Evolutionary conservation across 2,329 filamentous ascomycete genomes (phyloP).

Genomic region (Colletotrichum higginsianum): DNA sequence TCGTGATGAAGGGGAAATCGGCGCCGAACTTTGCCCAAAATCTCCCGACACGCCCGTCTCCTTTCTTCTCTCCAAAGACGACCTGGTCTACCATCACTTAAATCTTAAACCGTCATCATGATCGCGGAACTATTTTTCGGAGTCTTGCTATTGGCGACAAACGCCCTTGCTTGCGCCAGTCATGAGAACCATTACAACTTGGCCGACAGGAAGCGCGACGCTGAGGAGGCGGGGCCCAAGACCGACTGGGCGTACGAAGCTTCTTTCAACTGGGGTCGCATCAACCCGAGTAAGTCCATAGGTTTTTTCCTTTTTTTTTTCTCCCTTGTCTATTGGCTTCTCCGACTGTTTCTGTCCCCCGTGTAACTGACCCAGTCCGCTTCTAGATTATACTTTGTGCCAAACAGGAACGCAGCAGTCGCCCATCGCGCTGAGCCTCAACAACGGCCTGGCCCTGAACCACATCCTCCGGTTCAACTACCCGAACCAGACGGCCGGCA

Average conservation of each 20-base stretch:
- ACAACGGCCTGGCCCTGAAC: conserved; percentile 55
- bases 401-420: conserved; percentile 66
- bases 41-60: too few relatives aligned
- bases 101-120: background rate
- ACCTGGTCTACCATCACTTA: too few relatives aligned
- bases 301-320: too few relatives aligned
- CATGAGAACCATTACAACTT: conserved; percentile 30
- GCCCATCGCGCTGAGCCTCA: conserved; percentile 60
- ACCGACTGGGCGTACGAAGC: conserved; percentile 42
- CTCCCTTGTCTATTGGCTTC: too few relatives aligned
- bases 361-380: background rate
- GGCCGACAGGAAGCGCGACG: conserved; percentile 8
- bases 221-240: background rate
- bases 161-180: conserved; percentile 23
- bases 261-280: conserved; percentile 40
- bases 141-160: background rate
- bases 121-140: background rate
- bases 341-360: too few relatives aligned
- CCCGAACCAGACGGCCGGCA: conserved; percentile 52
- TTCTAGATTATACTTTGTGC: conserved; percentile 52
- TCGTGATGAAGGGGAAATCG: too few relatives aligned
- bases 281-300: conserved; percentile 30
- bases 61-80: background rate
- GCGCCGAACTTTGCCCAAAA: too few relatives aligned
- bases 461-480: conserved; percentile 61